phyloP scores from a whole-genome alignment of 1,139 yeast species.

The Neolecta irregularis region DNA sequence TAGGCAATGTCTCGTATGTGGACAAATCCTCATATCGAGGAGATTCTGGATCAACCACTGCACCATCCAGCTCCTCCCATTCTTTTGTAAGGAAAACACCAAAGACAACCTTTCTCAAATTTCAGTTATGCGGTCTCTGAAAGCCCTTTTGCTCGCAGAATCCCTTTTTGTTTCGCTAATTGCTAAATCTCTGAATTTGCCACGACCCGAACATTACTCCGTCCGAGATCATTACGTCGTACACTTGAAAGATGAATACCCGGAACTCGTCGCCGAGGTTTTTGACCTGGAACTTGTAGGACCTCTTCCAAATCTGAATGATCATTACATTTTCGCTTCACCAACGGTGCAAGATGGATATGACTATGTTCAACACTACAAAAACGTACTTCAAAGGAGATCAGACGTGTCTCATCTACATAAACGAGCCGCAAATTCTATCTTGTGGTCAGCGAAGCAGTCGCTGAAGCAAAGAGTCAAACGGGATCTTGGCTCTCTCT shows the following conservation, averaged over 20 bases:
- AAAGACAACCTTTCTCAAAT: too few relatives aligned
- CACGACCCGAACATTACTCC: too few relatives aligned
- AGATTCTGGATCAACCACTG: too few relatives aligned
- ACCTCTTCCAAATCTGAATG: conserved; percentile 20
- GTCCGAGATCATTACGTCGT: conserved; percentile 7
- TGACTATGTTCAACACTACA: too few relatives aligned
- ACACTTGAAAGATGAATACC: conserved; percentile 5
- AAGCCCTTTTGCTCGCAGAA: too few relatives aligned
- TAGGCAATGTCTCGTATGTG: too few relatives aligned
- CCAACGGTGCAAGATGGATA: conserved; percentile 14
- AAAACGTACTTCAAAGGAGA: neutral
- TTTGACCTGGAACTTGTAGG: conserved; percentile 23
- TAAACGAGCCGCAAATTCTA: conserved; percentile 2
- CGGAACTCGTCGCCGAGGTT: conserved; percentile 9
- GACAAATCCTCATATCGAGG: too few relatives aligned
- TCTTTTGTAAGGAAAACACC: too few relatives aligned
- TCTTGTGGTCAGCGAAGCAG: conserved; percentile 15
- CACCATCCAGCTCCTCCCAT: too few relatives aligned
- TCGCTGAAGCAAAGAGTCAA: conserved; percentile 15
- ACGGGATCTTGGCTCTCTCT: neutral
- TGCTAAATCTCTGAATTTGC: too few relatives aligned
- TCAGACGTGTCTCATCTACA: conserved; percentile 1
- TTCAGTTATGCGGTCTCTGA: too few relatives aligned
- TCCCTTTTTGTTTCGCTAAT: too few relatives aligned
- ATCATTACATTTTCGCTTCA: conserved; percentile 24